Percentiles rank a stretch among this genome's conserved stretches.
Evolutionary conservation across 2,329 filamentous ascomycete species (phyloP).

Genomic region (Penicillium sp.): DNA sequence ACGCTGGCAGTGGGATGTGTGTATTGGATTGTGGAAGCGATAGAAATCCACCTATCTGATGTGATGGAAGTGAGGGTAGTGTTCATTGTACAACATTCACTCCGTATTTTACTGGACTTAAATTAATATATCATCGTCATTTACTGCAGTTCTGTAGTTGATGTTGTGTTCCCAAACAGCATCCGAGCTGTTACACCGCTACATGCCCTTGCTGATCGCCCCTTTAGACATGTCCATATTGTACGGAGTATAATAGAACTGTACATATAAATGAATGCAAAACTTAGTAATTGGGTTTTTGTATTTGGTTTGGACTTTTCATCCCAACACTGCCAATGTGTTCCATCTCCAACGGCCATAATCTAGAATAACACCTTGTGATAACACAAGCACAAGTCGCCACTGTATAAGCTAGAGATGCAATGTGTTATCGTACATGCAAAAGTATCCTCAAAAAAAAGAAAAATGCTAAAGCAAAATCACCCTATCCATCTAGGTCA

Average conservation of each 20-base stretch:
- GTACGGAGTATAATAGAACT: no score
- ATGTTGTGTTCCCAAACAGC: neutral
- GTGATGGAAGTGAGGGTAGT: neutral
- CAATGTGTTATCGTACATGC: neutral
- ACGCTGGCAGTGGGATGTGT: constrained; percentile 17
- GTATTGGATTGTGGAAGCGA: neutral
- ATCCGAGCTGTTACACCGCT: neutral
- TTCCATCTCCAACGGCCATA: neutral
- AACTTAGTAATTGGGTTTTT: neutral
- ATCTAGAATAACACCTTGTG: neutral
- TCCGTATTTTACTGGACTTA: neutral
- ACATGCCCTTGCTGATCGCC: neutral
- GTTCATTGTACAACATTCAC: neutral
- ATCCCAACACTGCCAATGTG: neutral
- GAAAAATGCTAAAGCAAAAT: constrained; percentile 13
- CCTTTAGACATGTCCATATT: neutral
- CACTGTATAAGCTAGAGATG: neutral
- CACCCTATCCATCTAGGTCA: constrained; percentile 50
- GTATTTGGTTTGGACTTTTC: neutral
- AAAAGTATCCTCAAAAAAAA: neutral
- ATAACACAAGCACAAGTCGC: neutral
- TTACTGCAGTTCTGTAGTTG: neutral
- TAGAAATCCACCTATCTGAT: neutral
- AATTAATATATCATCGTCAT: neutral
- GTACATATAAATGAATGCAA: neutral